A percentile compares a stretch with the other conserved stretches of the same genome.
Evolutionary conservation across 768 basidiomycete species (phyloP).

Genomic region (Thelephora ganbajun): DNA sequence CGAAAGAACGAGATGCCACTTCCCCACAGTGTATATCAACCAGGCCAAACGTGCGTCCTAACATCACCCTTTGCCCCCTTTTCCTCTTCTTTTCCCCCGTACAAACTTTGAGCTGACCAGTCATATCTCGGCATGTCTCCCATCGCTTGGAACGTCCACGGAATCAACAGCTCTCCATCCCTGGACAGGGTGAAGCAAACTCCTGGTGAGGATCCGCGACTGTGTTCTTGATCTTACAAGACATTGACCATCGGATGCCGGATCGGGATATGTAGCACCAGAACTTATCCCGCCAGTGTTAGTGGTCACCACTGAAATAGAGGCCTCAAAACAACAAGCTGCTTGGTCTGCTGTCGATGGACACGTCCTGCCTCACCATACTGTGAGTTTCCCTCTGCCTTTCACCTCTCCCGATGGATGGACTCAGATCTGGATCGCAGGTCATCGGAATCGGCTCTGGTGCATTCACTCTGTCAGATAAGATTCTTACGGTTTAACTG

Average conservation of each 20-base stretch:
- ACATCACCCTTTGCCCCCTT: too few species aligned
- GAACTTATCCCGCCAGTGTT: not conserved
- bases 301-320: slow-evolving; percentile 33
- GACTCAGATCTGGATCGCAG: slow-evolving; percentile 23
- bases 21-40: too few species aligned
- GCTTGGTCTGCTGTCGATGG: slow-evolving; percentile 91
- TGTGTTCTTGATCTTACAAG: not conserved
- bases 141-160: too few species aligned
- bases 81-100: too few species aligned
- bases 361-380: slow-evolving; percentile 72
- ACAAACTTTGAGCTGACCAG: too few species aligned
- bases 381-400: slow-evolving; percentile 30
- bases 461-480: slow-evolving; percentile 13
- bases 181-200: too few species aligned
- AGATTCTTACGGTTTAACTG: slow-evolving; percentile 1
- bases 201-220: too few species aligned
- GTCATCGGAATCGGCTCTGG: slow-evolving; percentile 84
- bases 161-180: too few species aligned
- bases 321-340: slow-evolving; percentile 78
- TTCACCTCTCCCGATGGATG: not conserved
- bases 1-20: too few species aligned
- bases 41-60: too few species aligned
- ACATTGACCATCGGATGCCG: too few species aligned
- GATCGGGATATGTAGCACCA: not conserved
- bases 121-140: too few species aligned